These are phyloP conservation scores for Dipodascopsis tothii DNA, from an alignment of 805 yeast genomes.

Conservation along the genomic window DNA sequence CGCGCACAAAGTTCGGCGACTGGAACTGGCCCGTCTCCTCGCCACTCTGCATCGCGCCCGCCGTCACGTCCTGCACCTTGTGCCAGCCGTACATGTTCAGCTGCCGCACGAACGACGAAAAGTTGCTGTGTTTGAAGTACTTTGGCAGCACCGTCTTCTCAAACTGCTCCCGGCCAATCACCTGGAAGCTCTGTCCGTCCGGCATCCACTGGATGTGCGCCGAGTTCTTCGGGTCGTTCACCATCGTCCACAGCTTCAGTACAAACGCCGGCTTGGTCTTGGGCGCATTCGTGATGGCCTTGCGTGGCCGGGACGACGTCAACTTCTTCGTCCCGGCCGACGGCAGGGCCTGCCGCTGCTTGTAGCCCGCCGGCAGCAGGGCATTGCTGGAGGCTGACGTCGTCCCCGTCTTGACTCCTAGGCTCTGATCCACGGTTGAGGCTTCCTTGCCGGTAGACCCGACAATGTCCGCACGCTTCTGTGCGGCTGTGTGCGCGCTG, in stretches of 20 bases:
- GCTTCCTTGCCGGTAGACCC: background rate
- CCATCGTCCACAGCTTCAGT: slow-evolving; percentile 90
- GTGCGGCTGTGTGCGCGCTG: too few relatives aligned
- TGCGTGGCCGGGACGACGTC: slow-evolving; percentile 16
- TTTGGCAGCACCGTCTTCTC: slow-evolving; percentile 79
- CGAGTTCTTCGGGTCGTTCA: slow-evolving; percentile 66
- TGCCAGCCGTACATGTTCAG: slow-evolving; percentile 99
- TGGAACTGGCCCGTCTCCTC: slow-evolving; percentile 89
- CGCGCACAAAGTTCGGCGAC: slow-evolving; percentile 69
- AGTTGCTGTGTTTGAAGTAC: slow-evolving; percentile 90
- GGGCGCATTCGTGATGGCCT: slow-evolving; percentile 26
- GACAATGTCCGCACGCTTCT: background rate
- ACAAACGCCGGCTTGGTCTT: slow-evolving; percentile 74
- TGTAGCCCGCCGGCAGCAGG: background rate
- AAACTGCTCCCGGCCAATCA: slow-evolving; percentile 72
- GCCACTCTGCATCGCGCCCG: slow-evolving; percentile 43
- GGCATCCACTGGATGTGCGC: slow-evolving; percentile 75
- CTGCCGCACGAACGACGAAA: slow-evolving; percentile 93
- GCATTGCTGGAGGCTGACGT: background rate
- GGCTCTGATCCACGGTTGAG: background rate
- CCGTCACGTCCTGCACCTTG: slow-evolving; percentile 84
- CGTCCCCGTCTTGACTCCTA: background rate
- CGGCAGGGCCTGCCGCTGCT: slow-evolving; percentile 20
- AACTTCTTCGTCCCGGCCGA: slow-evolving; percentile 8
- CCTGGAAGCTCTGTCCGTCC: slow-evolving; percentile 81